Percentiles rank a stretch among this genome's conserved stretches.
phyloP scores from a whole-genome alignment of 345 rosid genomes.

The Pistacia atlantica region DNA sequence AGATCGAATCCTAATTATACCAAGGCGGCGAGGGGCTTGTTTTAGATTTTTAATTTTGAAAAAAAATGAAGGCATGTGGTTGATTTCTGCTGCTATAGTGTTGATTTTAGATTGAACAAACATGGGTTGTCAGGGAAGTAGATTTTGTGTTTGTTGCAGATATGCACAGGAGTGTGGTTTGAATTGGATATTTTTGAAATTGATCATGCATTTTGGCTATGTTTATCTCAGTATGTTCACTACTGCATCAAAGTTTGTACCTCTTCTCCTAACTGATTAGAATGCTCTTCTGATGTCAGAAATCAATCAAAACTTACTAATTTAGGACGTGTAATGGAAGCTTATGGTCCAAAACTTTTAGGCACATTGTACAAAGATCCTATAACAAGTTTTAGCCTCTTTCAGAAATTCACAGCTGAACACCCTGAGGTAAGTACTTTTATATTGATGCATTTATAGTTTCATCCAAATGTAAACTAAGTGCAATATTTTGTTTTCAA shows the following conservation, averaged over 20 bases:
- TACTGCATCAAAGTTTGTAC: background rate
- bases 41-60: no score
- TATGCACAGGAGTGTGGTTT: no score
- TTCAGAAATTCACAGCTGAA: slow-evolving; percentile 59
- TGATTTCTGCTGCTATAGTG: no score
- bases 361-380: slow-evolving; percentile 79
- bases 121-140: no score
- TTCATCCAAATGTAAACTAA: background rate
- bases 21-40: no score
- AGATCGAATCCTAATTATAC: no score
- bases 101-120: no score
- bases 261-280: slow-evolving; percentile 3
- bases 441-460: background rate
- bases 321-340: slow-evolving; percentile 75
- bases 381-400: slow-evolving; percentile 60
- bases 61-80: no score
- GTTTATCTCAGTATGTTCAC: background rate
- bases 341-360: slow-evolving; percentile 61
- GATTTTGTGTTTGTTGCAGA: no score
- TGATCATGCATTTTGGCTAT: background rate
- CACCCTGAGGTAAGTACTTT: slow-evolving; percentile 61
- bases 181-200: no score
- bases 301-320: slow-evolving; percentile 57
- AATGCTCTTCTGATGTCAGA: slow-evolving; percentile 33
- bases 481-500: background rate